Percentiles rank a stretch among this genome's conserved stretches.
Evolutionary conservation across 495 filamentous ascomycete species (phyloP).

Genomic region (Cercophora scortea): DNA sequence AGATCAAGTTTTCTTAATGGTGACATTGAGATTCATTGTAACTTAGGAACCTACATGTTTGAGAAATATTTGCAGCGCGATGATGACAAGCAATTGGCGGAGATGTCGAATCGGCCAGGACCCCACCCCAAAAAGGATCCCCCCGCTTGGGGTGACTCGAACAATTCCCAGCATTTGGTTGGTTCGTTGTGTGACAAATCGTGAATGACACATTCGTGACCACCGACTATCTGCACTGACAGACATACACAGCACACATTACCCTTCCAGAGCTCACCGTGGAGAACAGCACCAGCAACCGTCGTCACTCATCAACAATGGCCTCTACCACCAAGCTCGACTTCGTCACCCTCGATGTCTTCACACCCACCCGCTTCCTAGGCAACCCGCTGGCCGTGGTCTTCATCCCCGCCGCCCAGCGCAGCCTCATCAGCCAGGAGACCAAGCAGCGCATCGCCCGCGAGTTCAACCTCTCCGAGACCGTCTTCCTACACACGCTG

Average conservation of each 20-base stretch:
- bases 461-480: conserved; percentile 85
- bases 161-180: too few species aligned
- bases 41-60: too few species aligned
- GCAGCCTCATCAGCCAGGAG: conserved; percentile 31
- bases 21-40: too few species aligned
- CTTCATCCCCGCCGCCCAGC: conserved; percentile 33
- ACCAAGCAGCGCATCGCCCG: conserved; percentile 58
- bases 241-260: not conserved
- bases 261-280: not conserved
- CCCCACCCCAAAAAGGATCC: too few species aligned
- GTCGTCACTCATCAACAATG: not conserved
- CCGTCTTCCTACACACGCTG: conserved; percentile 63
- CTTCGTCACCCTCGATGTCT: conserved; percentile 61
- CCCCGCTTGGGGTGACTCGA: too few species aligned
- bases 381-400: conserved; percentile 68
- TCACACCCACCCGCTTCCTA: conserved; percentile 46
- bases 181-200: too few species aligned
- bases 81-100: too few species aligned
- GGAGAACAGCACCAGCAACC: not conserved
- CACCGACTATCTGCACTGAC: not conserved
- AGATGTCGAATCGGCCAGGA: too few species aligned
- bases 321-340: conserved; percentile 18
- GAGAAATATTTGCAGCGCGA: too few species aligned
- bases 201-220: too few species aligned
- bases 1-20: too few species aligned